Conservation (phyloP, 164 flowering plant genomes). For the Stephania japonica region DNA sequence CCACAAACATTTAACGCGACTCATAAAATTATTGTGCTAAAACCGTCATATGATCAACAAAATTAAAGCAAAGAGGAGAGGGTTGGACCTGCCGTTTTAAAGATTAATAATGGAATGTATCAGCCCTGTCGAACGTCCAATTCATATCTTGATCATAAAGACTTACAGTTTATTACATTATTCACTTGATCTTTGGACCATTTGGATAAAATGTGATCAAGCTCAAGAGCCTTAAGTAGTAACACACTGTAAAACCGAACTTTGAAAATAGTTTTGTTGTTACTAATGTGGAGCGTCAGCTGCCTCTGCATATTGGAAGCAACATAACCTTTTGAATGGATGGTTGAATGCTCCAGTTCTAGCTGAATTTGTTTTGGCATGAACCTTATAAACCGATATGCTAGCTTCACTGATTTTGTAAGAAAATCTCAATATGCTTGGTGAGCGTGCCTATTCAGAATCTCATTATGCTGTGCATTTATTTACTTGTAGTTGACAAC, state of each 20-base stretch:
- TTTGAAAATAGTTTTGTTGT: too few species aligned
- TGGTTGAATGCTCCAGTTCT: too few species aligned
- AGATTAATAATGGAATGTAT: background rate
- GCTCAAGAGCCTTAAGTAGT: background rate
- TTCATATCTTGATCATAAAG: too few species aligned
- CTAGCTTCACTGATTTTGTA: background rate
- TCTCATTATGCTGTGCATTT: background rate
- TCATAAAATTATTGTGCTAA: too few species aligned
- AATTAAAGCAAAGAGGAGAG: background rate
- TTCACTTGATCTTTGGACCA: background rate
- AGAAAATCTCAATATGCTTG: background rate
- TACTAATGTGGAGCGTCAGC: too few species aligned
- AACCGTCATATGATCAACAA: background rate
- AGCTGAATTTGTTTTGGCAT: too few species aligned
- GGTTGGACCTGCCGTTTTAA: background rate
- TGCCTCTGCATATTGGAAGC: too few species aligned
- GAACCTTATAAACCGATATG: background rate
- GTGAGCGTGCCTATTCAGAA: background rate
- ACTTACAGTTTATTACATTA: too few species aligned
- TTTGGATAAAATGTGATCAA: background rate
- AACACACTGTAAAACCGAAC: background rate
- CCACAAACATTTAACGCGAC: too few species aligned
- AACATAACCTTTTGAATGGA: too few species aligned
- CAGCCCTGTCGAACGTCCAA: background rate
- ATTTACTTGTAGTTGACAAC: background rate